Base-by-base conservation (phyloP, 2,329 filamentous ascomycete species). In the Botrytis hyacinthi region DNA sequence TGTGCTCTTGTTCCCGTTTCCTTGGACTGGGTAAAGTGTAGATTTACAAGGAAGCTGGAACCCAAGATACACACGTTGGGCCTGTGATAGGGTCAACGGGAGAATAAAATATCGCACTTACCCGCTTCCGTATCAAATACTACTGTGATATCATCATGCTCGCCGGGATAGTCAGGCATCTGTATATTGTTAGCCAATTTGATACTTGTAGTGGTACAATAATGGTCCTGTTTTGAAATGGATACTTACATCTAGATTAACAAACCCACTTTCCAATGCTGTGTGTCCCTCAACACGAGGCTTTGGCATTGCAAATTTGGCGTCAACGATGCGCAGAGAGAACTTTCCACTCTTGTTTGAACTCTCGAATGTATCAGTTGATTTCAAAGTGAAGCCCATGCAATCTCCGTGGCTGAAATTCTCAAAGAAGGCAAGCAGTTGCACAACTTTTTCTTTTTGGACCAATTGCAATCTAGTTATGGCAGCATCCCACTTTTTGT, bases 401-500 rank as follows among this genome's bases (percentile, higher is more conserved):
- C 93, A 93, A 77, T 93, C 90, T 5, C 94, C 94, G 78, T 97
- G 93, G 61, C 89, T 89, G 82, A 97, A 97, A 74, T 95, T 92
- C 76, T 94, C 91, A 81, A 97, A 96, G 83, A 97, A 98, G 4
- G 91, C 94, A 35, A 97, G 84, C 44, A 98, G 84, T 81, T 97
- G 93, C 35, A 92, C 83, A 22, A 92, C 88, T 79, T 90, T 92
- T 75, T 94, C 92, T 76, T 92, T 91, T 76, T 90, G 87, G 51
- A 97, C 89, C 54, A 97, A 86, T 81, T 97, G 94, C 12, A 97
- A 85, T 51, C 95, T 90, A 14, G 93, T 93, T 54, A 87, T 87
- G n/a, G 87, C 89, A 3, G 94, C 93, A 80, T 97, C 94, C 93
- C 93, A 97, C 82, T 96, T 96, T 84, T 97, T 97, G 84, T 97